Base-by-base conservation (phyloP, 176 grass and related monocot genomes). In the Tillandsia leiboldiana region DNA sequence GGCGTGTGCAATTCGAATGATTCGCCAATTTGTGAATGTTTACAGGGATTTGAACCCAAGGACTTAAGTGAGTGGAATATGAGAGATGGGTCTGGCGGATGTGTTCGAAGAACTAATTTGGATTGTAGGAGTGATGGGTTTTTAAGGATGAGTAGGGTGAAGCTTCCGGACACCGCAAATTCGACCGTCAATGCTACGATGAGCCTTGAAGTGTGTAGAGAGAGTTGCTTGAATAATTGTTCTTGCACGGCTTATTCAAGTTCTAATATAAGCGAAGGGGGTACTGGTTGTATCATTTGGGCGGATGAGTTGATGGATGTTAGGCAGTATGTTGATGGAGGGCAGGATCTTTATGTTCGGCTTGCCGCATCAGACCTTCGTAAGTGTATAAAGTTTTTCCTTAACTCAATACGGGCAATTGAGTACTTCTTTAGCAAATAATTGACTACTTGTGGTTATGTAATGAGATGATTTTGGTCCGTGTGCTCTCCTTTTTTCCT, bases 211-310 rank as follows among this genome's bases (percentile, higher is more conserved):
- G 59, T 72, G 67, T 93, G 86, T 48, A 27, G 70, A 2, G 64
- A 54, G 14, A 73, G 67, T 54, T 87, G 85, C 64, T 70, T 83
- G 26, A 42, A 33, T 0, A 79, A 89, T 74, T 93, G 90, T 27
- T 86, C 83, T 0, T 93, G 90, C 42, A 27, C 80, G 14, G 86
- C 83, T 15, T 93, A 69, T 27, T 67, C 90, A 0, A 64, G 17
- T 1, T 42, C 2, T 0, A 72, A 81, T 68, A 29, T 63, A 27
- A 75, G 50, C 17, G 79, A 50, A 11, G 51, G 79, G 12, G 62
- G 80, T 48, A 80, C 24, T 65, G 80, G 80, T 26, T 94, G 90
- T 64, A 48, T 94, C 2, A 65, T 93, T 69, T 93, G 86, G 90
- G 23, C 58, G 12, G 67, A 11, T 12, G 22, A n/a, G 49, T 47